phyloP scores from a whole-genome alignment of 2,329 filamentous ascomycete species.

The Fusarium ramigenum region DNA sequence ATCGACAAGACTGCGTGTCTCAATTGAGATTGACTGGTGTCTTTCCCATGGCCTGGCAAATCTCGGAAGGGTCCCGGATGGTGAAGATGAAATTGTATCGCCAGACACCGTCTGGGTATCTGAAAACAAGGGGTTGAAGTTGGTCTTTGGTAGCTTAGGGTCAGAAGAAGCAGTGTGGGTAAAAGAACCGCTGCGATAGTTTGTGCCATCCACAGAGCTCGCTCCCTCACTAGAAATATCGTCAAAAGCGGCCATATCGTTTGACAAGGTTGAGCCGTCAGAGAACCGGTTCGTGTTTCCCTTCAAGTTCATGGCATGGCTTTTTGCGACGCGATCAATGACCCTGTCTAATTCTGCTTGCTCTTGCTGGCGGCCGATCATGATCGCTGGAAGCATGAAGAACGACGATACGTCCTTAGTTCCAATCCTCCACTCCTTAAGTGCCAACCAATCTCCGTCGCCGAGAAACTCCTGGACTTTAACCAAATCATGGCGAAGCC shows the following conservation, averaged over 20 bases:
- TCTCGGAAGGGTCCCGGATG: slow-evolving; percentile 52
- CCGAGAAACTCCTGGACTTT: slow-evolving; percentile 78
- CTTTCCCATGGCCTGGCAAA: slow-evolving; percentile 61
- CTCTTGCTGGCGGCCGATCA: slow-evolving; percentile 83
- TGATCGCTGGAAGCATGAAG: slow-evolving; percentile 82
- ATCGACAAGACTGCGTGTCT: slow-evolving; percentile 59
- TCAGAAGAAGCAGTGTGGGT: slow-evolving; percentile 57
- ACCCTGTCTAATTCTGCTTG: slow-evolving; percentile 74
- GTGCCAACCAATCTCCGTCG: slow-evolving; percentile 75
- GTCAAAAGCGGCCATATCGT: slow-evolving; percentile 57
- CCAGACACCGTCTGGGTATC: slow-evolving; percentile 54
- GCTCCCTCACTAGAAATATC: slow-evolving; percentile 69
- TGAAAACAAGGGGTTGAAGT: slow-evolving; percentile 53
- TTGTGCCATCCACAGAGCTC: slow-evolving; percentile 65
- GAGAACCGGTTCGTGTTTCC: slow-evolving; percentile 58
- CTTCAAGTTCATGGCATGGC: slow-evolving; percentile 62
- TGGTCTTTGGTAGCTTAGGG: slow-evolving; percentile 50
- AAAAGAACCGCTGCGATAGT: slow-evolving; percentile 60
- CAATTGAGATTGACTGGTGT: slow-evolving; percentile 61
- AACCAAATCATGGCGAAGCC: slow-evolving; percentile 82
- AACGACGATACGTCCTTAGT: slow-evolving; percentile 92
- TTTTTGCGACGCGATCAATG: slow-evolving; percentile 79
- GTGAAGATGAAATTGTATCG: slow-evolving; percentile 59
- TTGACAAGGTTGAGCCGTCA: slow-evolving; percentile 64
- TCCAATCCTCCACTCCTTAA: slow-evolving; percentile 80